Evolutionary conservation across 2,329 filamentous ascomycete genomes (phyloP), one percentile per base, ranked within the genome.

Genomic region (Tolypocladium amazonense): DNA sequence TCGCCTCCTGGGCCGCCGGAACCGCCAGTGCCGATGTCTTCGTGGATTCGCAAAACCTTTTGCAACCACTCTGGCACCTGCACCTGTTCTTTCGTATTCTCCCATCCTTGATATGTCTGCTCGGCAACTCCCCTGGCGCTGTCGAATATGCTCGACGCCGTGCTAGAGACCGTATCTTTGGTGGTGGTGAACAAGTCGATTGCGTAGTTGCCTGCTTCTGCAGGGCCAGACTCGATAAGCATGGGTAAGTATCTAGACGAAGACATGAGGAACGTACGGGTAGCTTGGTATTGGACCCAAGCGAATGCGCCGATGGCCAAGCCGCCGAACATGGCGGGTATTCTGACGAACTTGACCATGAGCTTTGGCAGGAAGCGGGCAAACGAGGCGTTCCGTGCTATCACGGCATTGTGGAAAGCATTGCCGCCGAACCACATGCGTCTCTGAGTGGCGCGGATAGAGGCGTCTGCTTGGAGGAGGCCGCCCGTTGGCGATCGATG

Each of bases 241-340:
- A 56, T 53, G 58, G 56, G 23, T 14, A 50, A 62, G 18, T 57
- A n/a, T 35, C 30, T 37, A 54, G 50, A 37, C 20, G 12, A 38
- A 12, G 25, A 14, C 58, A 54, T 12, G 18, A 47, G 25, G 20
- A 54, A 82, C 89, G 63, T 82, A 92, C 89, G 89, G 59, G 88
- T 86, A 63, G 94, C 93, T 75, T 99, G 94, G 72, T 99, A 97
- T 72, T 99, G 94, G 56, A 99, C 77, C 82, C 96, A 99, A 33
- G 92, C 92, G 61, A 95, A 77, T 3, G 89, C 90, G 18, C 90
- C 92, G 65, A 99, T 84, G 69, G 92, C 90, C 55, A 92, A 83
- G 50, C 91, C 92, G 50, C 93, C 94, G 68, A 96, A 92, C 77
- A 97, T 88, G 60, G 94, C 94, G 25, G 94, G 94, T 59, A 96